phyloP scores from a whole-genome alignment of 2,329 filamentous ascomycete genomes.

The Hypoxylon sp. region DNA sequence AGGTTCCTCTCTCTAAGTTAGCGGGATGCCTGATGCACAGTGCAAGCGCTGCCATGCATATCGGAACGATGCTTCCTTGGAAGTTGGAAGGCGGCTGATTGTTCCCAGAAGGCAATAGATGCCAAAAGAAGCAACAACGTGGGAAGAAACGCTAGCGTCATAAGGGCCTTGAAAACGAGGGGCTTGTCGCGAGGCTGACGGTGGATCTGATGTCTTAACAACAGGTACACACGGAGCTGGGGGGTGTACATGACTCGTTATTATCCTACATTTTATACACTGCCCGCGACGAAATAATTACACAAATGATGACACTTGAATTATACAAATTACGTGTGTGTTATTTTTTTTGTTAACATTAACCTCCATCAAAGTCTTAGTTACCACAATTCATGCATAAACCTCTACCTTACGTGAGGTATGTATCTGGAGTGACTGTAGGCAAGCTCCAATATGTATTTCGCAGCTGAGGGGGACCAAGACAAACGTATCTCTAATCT shows the following conservation, averaged over 20 bases:
- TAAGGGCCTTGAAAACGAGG: conserved; percentile 12
- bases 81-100: not conserved
- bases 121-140: conserved; percentile 44
- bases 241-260: not conserved
- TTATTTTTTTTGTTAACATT: too few relatives aligned
- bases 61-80: not conserved
- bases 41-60: not conserved
- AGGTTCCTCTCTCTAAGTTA: not conserved
- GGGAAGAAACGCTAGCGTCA: conserved; percentile 15
- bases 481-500: not conserved
- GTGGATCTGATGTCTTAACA: conserved; percentile 22
- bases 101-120: conserved; percentile 45
- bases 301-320: too few relatives aligned
- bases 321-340: too few relatives aligned
- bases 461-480: not conserved
- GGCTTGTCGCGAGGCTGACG: conserved; percentile 36
- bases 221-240: conserved; percentile 9
- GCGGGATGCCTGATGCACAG: not conserved
- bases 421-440: too few relatives aligned
- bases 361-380: too few relatives aligned
- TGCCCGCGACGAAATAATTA: too few relatives aligned
- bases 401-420: too few relatives aligned
- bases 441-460: too few relatives aligned
- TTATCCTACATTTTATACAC: not conserved
- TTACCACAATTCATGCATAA: too few relatives aligned